Percentiles rank a stretch among this genome's conserved stretches.
Conservation (phyloP, 2,329 filamentous ascomycete genomes). For the Pseudogymnoascus sp. region DNA sequence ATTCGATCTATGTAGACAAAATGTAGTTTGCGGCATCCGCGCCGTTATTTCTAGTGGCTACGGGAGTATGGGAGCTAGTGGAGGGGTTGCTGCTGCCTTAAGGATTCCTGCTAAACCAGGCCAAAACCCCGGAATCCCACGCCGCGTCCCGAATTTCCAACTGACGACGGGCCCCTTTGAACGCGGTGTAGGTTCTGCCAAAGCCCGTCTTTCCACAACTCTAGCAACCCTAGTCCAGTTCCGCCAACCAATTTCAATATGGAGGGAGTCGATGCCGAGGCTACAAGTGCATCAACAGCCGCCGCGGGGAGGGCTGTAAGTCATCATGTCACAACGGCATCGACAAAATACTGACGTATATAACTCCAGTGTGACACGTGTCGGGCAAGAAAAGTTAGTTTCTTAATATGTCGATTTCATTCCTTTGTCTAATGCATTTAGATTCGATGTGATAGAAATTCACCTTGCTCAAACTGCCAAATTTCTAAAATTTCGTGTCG, state of each 20-base stretch:
- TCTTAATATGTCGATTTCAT: background rate
- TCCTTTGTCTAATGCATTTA: background rate
- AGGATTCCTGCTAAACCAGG: background rate
- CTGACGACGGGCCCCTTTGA: background rate
- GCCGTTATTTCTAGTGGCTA: too few relatives aligned
- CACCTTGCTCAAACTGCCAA: conserved; percentile 12
- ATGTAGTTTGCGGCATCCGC: too few relatives aligned
- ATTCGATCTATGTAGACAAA: too few relatives aligned
- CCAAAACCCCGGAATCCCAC: background rate
- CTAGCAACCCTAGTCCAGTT: background rate
- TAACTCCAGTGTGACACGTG: conserved; percentile 12
- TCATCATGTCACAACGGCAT: background rate
- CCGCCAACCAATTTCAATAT: background rate
- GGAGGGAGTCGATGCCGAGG: background rate
- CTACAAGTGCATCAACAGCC: background rate
- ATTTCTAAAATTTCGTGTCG: conserved; percentile 10
- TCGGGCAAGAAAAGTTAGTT: conserved; percentile 12
- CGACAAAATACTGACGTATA: background rate
- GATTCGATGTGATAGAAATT: conserved; percentile 13
- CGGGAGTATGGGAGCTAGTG: background rate
- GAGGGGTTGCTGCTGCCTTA: background rate
- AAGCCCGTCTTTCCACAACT: background rate
- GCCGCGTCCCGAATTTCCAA: background rate
- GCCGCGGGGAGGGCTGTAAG: background rate
- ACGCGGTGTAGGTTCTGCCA: background rate